Evolutionary conservation across 2,329 filamentous ascomycete genomes (phyloP).

Genomic region (Rhinocladiella mackenziei): DNA sequence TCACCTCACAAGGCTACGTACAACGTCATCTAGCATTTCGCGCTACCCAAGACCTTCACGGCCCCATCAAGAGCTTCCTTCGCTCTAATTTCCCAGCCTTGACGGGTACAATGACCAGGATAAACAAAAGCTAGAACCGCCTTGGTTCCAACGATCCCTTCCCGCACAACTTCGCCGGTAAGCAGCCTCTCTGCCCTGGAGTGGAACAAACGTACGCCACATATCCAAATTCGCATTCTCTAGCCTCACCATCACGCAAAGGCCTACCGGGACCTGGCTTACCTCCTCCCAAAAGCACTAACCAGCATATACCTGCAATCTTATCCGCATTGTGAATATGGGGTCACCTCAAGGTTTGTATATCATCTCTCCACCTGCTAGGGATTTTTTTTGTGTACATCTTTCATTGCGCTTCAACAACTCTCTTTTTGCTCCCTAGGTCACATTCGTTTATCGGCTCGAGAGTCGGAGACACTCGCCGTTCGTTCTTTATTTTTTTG

Average conservation of each 20-base stretch:
- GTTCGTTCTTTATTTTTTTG: slow-evolving; percentile 25
- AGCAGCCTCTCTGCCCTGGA: slow-evolving; percentile 4
- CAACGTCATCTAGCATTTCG: neutral
- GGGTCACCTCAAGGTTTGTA: slow-evolving; percentile 7
- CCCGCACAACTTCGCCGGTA: too few relatives aligned
- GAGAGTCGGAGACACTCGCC: slow-evolving; percentile 25
- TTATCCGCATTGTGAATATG: slow-evolving; percentile 3
- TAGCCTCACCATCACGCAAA: slow-evolving; percentile 6
- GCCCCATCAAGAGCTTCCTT: too few relatives aligned
- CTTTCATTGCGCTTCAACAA: slow-evolving; percentile 14
- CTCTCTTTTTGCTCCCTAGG: slow-evolving; percentile 14
- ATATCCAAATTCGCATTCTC: neutral
- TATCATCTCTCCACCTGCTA: slow-evolving; percentile 10
- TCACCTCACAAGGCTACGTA: neutral
- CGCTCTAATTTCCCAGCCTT: too few relatives aligned
- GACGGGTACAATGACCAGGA: too few relatives aligned
- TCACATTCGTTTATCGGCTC: slow-evolving; percentile 25
- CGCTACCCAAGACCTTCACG: neutral
- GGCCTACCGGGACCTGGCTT: slow-evolving; percentile 1
- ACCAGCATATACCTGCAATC: slow-evolving; percentile 19
- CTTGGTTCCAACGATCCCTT: too few relatives aligned
- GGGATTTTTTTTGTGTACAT: neutral
- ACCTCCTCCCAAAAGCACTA: neutral
- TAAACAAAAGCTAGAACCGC: too few relatives aligned
- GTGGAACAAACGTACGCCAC: slow-evolving; percentile 13